Base-by-base conservation (phyloP, 768 basidiomycete species). In the Pulveroboletus sp. region DNA sequence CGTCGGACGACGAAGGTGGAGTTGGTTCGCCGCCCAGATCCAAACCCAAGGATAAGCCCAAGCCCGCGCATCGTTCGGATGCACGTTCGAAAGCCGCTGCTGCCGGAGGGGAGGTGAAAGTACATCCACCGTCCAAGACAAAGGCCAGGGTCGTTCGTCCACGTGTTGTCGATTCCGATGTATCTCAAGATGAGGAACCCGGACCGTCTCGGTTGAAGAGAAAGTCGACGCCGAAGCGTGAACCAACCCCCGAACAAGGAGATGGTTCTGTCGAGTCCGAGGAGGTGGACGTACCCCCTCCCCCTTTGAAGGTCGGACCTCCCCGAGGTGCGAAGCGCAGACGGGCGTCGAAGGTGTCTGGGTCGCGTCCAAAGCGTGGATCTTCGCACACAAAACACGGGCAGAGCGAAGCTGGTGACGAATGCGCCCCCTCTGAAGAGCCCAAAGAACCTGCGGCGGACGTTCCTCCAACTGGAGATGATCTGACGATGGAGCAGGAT, bases 301-400 rank as follows among this genome's bases (percentile, higher is more conserved):
- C 14, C 6, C 45, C 26, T 13, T 30, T 54, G 12, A 65, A 65
- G 27, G 5, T 64, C 11, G 66, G 66, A 2, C 65, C 66, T 26
- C 66, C 65, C 20, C 62, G 57, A 23, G 60, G 63, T 22, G 35
- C 37, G 24, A 59, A 57, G 24, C 61, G 55, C 30, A 34, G 19
- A 16, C 17, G 35, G 16, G 30, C 1, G 32, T 19, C n/a, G 42
- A 59, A 6, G 34, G 8, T 23, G 5, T 22, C 50, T 2, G 30
- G 17, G 4, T 12, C 24, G 1, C 1, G 37, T 4, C 22, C 24
- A 4, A 50, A 49, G 22, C 27, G 37, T 7, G 26, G 37, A n/a
- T 26, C 38, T 20, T 53, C 53, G 8, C 23, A 34, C 19, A 5
- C 27, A 19, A 54, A 51, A 36, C 4, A 30, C 6, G 44, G 5